Percentiles rank a stretch among this genome's conserved stretches.
Evolutionary conservation across 2,329 filamentous ascomycete genomes (phyloP).

Genomic region (Stromatinia cepivora): DNA sequence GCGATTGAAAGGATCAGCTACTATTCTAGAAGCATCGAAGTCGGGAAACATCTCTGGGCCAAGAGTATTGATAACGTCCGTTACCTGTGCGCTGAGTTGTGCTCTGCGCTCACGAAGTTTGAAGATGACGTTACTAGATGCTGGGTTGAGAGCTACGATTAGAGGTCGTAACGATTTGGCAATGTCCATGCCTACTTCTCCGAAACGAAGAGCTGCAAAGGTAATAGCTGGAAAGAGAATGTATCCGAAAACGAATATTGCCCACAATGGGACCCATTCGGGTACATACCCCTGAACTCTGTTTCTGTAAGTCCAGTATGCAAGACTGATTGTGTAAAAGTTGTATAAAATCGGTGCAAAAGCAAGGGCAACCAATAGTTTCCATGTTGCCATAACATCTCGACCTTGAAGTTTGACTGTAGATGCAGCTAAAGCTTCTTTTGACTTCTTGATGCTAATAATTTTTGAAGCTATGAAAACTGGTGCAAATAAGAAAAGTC

Average conservation of each 20-base stretch:
- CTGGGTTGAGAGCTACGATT: constrained; percentile 79
- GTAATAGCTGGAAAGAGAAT: constrained; percentile 84
- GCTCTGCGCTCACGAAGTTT: constrained; percentile 72
- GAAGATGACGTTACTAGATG: constrained; percentile 79
- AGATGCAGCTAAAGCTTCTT: constrained; percentile 78
- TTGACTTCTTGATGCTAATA: constrained; percentile 71
- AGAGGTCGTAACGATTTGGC: constrained; percentile 90
- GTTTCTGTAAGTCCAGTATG: constrained; percentile 77
- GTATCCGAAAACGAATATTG: constrained; percentile 72
- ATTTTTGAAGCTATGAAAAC: constrained; percentile 82
- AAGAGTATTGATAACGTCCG: constrained; percentile 89
- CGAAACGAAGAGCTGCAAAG: constrained; percentile 89
- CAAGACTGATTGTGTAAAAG: constrained; percentile 73
- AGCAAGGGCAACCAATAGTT: constrained; percentile 76
- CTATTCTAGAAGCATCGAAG: constrained; percentile 75
- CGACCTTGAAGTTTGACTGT: constrained; percentile 84
- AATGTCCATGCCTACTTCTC: constrained; percentile 99
- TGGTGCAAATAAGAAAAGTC: constrained; percentile 80
- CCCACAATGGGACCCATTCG: constrained; percentile 75
- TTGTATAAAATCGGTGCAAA: constrained; percentile 81
- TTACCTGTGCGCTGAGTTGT: constrained; percentile 77
- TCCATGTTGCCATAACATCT: constrained; percentile 93
- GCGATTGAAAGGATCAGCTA: constrained; percentile 54
- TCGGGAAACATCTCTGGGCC: constrained; percentile 97
- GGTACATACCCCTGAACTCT: constrained; percentile 81